These are phyloP conservation scores for Chenopodium suecicum DNA, from an alignment of 148 eudicot species.

Conservation along the genomic window DNA sequence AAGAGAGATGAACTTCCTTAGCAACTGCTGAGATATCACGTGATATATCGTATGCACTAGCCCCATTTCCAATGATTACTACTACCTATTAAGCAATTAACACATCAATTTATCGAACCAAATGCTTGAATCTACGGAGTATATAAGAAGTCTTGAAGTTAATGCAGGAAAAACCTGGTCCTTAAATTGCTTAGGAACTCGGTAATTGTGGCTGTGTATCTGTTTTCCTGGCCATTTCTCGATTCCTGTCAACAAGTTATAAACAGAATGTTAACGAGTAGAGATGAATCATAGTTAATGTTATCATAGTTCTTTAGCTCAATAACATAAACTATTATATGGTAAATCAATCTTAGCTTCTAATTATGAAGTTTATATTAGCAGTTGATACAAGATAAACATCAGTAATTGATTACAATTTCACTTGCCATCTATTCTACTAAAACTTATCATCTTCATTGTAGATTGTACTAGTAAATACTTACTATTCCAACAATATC, in stretches of 20 bases:
- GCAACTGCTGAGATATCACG: conserved; percentile 48
- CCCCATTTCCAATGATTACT: conserved; percentile 55
- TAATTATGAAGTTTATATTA: too few relatives aligned
- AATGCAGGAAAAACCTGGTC: conserved; percentile 35
- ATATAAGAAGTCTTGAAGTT: background rate
- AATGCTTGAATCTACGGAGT: background rate
- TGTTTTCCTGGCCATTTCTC: conserved; percentile 64
- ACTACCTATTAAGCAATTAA: conserved; percentile 39
- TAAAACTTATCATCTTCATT: too few relatives aligned
- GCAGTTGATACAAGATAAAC: too few relatives aligned
- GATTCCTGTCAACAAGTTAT: conserved; percentile 36
- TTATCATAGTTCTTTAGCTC: too few relatives aligned
- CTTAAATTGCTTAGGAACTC: conserved; percentile 52
- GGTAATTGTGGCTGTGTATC: conserved; percentile 70
- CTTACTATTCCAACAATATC: too few relatives aligned
- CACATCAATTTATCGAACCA: background rate
- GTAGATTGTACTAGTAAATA: too few relatives aligned
- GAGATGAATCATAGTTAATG: too few relatives aligned
- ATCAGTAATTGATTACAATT: too few relatives aligned
- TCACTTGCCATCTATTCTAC: too few relatives aligned
- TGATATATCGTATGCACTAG: conserved; percentile 55
- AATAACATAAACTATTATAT: too few relatives aligned
- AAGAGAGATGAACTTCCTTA: conserved; percentile 69
- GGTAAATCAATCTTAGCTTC: too few relatives aligned
- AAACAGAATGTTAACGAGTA: background rate